A percentile compares a stretch with the other conserved stretches of the same genome.
These are phyloP conservation scores for Aspergillus diversus DNA, from an alignment of 495 filamentous ascomycete genomes.

Conservation along the genomic window DNA sequence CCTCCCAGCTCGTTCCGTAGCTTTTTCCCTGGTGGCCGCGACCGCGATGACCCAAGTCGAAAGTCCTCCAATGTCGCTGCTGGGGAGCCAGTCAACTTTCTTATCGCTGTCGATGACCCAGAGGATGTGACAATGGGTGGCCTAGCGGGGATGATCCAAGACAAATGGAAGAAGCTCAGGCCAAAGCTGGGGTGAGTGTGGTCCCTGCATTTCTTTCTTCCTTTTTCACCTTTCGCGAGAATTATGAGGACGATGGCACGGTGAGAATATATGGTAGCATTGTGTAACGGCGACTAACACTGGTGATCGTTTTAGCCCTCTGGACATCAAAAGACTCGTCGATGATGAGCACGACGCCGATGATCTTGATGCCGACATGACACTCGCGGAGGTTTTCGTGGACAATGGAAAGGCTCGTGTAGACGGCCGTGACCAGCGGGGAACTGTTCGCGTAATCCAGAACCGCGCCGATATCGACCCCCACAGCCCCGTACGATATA, in stretches of 20 bases:
- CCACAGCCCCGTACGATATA: slow-evolving; percentile 31
- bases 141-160: slow-evolving; percentile 38
- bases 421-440: slow-evolving; percentile 43
- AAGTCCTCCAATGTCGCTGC: neutral
- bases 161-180: slow-evolving; percentile 40
- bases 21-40: slow-evolving; percentile 14
- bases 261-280: neutral
- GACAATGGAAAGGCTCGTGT: slow-evolving; percentile 37
- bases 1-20: slow-evolving; percentile 18
- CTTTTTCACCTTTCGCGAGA: neutral
- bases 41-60: slow-evolving; percentile 21
- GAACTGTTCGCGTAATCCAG: slow-evolving; percentile 39
- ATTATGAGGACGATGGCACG: neutral
- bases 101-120: slow-evolving; percentile 35
- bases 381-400: slow-evolving; percentile 45
- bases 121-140: slow-evolving; percentile 38
- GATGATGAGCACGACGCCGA: slow-evolving; percentile 38
- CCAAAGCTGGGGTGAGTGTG: slow-evolving; percentile 39
- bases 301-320: slow-evolving; percentile 26
- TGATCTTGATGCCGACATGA: slow-evolving; percentile 38
- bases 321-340: slow-evolving; percentile 44
- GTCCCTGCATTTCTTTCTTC: neutral
- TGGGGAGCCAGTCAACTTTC: slow-evolving; percentile 34
- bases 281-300: slow-evolving; percentile 11
- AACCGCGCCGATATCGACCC: slow-evolving; percentile 19